These are phyloP conservation scores for Coix lacrymajobi DNA, from an alignment of 176 grass and related monocot genomes.

Conservation along the genomic window DNA sequence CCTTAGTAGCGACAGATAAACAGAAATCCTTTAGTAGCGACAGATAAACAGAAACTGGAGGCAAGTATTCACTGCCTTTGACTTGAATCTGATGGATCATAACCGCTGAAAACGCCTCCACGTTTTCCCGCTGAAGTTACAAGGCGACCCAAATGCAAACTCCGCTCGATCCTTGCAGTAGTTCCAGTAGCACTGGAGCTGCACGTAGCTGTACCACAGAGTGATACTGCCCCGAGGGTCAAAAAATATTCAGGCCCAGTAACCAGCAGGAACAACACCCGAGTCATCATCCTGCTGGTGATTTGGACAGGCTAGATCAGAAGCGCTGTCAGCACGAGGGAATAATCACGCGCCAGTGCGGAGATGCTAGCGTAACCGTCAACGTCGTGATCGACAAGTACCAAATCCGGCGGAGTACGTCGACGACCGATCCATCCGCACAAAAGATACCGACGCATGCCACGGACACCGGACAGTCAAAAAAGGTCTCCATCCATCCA, in stretches of 20 bases:
- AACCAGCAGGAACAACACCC: background rate
- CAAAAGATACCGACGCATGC: background rate
- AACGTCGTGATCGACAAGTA: conserved; percentile 9
- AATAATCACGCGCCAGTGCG: background rate
- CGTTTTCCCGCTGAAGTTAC: background rate
- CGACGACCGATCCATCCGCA: background rate
- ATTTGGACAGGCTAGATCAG: background rate
- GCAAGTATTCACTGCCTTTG: too few relatives aligned
- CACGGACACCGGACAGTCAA: conserved; percentile 14
- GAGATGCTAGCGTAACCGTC: background rate
- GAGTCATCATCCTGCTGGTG: background rate
- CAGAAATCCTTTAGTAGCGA: too few relatives aligned
- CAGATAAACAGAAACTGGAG: too few relatives aligned
- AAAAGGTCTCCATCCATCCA: conserved; percentile 25
- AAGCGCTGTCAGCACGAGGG: background rate
- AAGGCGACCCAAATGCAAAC: background rate
- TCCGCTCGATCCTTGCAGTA: background rate
- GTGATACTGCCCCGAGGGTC: background rate
- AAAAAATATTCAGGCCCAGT: too few relatives aligned
- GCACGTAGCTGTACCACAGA: background rate
- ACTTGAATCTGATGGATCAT: background rate
- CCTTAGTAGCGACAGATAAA: too few relatives aligned
- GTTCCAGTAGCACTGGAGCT: too few relatives aligned
- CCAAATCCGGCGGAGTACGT: background rate
- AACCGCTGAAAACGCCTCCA: background rate